Evolutionary conservation across 306 rosid genomes (phyloP), one percentile per base, ranked within the genome.

Genomic region (Fragaria vesca): DNA sequence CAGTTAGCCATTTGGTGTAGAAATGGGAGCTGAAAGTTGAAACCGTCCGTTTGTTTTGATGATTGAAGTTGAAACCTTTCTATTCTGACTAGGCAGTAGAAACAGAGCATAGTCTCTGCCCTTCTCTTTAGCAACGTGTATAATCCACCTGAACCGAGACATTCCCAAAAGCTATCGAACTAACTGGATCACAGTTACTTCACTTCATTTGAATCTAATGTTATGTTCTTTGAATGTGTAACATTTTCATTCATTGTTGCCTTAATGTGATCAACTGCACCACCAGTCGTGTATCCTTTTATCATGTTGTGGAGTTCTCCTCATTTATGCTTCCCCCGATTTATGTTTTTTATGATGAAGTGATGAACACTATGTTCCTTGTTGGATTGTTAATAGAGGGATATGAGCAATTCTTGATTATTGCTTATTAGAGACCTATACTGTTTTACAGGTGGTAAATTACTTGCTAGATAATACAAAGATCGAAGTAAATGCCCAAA

Each of bases 401-500:
- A 38, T 40, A 42, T 38, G 71, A 38, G 42, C 10, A 1, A 11
- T n/a, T 40, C 50, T 54, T 54, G 34, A 15, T 30, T 50, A 9
- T 26, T 57, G 21, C 36, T 15, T 58, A 21, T 12, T 38, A 3
- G 38, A 12, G 13, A 20, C 8, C 16, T 54, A 32, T 9, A 55
- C 46, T 54, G 2, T 20, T 9, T 20, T 74, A 80, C 82, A 82
- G 86, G 68, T 68, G 43, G 8, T 74, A 73, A 78, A 78, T 8
- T 82, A 67, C 32, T 42, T 82, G 63, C 68, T 74, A 2, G 26
- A 50, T 42, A 12, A 50, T 34, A 78, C 86, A n/a, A 78, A 69
- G 68, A 55, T 78, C 2, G 79, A 82, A 38, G 80, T 82, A 28
- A 82, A 74, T 61, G 82, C 79, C 51, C 72, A 67, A 68, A 82